These are phyloP conservation scores for Postia placenta DNA, from an alignment of 768 basidiomycete species.

Conservation along the genomic window DNA sequence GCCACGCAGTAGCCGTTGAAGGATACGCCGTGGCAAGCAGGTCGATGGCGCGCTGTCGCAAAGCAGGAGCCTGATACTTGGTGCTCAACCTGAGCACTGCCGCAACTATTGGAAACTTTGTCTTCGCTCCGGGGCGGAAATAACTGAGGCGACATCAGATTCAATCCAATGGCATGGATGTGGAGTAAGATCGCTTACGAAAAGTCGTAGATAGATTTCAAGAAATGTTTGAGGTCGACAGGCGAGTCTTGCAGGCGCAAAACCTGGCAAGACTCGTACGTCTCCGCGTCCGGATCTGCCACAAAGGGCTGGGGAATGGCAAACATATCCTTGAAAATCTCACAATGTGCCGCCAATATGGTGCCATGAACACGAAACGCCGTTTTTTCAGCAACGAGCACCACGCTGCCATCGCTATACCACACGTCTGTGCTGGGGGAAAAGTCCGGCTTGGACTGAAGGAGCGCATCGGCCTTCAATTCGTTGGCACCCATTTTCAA, in stretches of 20 bases:
- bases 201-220: conserved; percentile 7
- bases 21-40: conserved; percentile 14
- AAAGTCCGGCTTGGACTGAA: conserved; percentile 1
- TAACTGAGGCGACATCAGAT: conserved; percentile 1
- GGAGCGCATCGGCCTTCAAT: background rate
- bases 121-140: background rate
- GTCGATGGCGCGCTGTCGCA: conserved; percentile 14
- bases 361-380: conserved; percentile 20
- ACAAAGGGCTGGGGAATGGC: conserved; percentile 13
- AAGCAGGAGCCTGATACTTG: conserved; percentile 12
- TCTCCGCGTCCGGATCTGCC: background rate
- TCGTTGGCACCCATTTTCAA: background rate
- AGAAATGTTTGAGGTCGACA: conserved; percentile 7
- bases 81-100: conserved; percentile 16
- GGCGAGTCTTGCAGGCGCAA: conserved; percentile 8
- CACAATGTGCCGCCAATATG: conserved; percentile 11
- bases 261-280: conserved; percentile 8
- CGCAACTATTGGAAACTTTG: conserved; percentile 8
- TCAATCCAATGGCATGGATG: background rate
- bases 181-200: background rate
- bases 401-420: conserved; percentile 22
- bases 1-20: conserved; percentile 3
- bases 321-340: conserved; percentile 17
- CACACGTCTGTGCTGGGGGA: conserved; percentile 12
- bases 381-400: conserved; percentile 17